These are phyloP conservation scores for Vitis labrusca DNA, from an alignment of 164 flowering plant genomes.

Conservation along the genomic window DNA sequence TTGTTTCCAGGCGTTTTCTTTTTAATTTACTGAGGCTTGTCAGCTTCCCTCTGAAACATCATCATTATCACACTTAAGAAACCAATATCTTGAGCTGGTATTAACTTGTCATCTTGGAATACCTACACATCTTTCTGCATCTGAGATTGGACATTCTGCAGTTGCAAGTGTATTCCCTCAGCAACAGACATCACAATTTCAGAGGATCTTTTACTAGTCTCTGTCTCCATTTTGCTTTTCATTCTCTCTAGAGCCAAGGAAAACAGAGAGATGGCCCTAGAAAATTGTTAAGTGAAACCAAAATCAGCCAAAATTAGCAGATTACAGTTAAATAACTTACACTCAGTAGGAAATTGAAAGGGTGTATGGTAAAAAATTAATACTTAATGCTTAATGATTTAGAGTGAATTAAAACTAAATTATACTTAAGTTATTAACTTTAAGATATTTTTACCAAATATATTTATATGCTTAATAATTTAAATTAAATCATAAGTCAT, in stretches of 20 bases:
- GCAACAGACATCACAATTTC: conserved; percentile 60
- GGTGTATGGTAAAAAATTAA: neutral
- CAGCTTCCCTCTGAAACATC: conserved; percentile 60
- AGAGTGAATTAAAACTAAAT: too few species aligned
- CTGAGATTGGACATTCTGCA: conserved; percentile 60
- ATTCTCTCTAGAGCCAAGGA: conserved; percentile 56
- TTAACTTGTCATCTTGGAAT: conserved; percentile 7
- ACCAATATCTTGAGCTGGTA: neutral
- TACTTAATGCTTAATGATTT: too few species aligned
- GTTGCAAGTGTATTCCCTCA: conserved; percentile 50
- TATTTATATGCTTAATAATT: too few species aligned
- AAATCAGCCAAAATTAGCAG: conserved; percentile 7
- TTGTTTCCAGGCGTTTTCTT: conserved; percentile 65
- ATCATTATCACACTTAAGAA: conserved; percentile 16
- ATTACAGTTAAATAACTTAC: too few species aligned
- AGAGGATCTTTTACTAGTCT: conserved; percentile 57
- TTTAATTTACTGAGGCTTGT: conserved; percentile 52
- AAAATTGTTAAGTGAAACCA: conserved; percentile 13
- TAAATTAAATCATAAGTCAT: too few species aligned
- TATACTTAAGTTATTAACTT: too few species aligned
- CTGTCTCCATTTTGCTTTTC: conserved; percentile 52
- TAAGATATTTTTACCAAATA: too few species aligned
- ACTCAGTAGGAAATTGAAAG: neutral
- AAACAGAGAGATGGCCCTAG: conserved; percentile 62
- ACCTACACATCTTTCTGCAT: conserved; percentile 74